phyloP scores from a whole-genome alignment of 176 grass and related monocot genomes.

The Triticum aestivum region IWGSC_CS_RefSeq_v2.1 NC_057801.1:267700824-267701323 shows the following conservation, averaged over 20 bases:
- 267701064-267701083: background rate
- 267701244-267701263: conserved; percentile 94
- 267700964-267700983: background rate
- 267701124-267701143: background rate
- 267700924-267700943: background rate
- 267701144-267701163: background rate
- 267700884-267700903: too few species aligned
- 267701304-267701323: conserved; percentile 89
- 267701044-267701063: background rate
- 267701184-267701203: conserved; percentile 42
- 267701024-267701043: background rate
- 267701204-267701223: conserved; percentile 49
- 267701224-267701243: conserved; percentile 92
- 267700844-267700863: background rate
- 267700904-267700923: too few species aligned
- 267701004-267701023: background rate
- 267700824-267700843: background rate
- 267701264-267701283: conserved; percentile 93
- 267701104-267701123: background rate
- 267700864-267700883: background rate
- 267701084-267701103: background rate
- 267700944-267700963: background rate
- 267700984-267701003: background rate
- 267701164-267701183: conserved; percentile 64
- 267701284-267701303: conserved; percentile 69